These are phyloP conservation scores for Craterostigma plantagineum DNA, from an alignment of 257 asterid genomes.

Conservation along the genomic window DNA sequence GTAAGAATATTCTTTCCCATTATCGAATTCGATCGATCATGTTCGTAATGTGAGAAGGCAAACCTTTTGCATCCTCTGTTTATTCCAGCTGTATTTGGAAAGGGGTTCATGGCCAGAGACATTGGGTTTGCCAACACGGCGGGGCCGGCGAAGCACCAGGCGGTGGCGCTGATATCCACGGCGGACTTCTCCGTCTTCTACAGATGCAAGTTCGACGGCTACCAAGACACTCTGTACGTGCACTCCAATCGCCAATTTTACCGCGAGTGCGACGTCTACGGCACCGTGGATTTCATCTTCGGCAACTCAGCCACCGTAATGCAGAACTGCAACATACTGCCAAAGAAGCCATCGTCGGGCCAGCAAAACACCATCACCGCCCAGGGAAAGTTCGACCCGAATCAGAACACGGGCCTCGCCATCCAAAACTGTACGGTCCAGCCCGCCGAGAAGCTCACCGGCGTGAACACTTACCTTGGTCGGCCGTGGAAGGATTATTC, in stretches of 20 bases:
- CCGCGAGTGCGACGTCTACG: conserved; percentile 5
- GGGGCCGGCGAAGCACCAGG: conserved; percentile 3
- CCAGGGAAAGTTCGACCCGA: conserved; percentile 4
- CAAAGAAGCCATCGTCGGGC: neutral
- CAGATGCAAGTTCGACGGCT: conserved; percentile 4
- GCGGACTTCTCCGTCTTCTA: conserved; percentile 4
- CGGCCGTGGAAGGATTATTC: conserved; percentile 6
- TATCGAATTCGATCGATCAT: too few relatives aligned
- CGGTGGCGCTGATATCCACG: neutral
- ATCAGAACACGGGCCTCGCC: conserved; percentile 4
- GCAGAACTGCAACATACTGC: conserved; percentile 4
- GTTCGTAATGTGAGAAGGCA: too few relatives aligned
- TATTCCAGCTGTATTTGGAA: neutral
- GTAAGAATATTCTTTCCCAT: conserved; percentile 10
- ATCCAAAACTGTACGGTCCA: neutral
- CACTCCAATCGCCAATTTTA: conserved; percentile 3
- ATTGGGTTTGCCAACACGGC: conserved; percentile 1
- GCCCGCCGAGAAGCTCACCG: conserved; percentile 2
- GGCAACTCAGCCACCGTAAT: conserved; percentile 4
- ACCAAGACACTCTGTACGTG: conserved; percentile 5
- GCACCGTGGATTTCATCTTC: conserved; percentile 5
- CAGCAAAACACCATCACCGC: conserved; percentile 3
- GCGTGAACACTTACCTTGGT: neutral
- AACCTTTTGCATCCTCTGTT: neutral
- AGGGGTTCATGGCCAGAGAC: conserved; percentile 1